Evolutionary conservation across 202 grass and related monocot genomes (phyloP).

Genomic region (Eragrostis tef): DNA sequence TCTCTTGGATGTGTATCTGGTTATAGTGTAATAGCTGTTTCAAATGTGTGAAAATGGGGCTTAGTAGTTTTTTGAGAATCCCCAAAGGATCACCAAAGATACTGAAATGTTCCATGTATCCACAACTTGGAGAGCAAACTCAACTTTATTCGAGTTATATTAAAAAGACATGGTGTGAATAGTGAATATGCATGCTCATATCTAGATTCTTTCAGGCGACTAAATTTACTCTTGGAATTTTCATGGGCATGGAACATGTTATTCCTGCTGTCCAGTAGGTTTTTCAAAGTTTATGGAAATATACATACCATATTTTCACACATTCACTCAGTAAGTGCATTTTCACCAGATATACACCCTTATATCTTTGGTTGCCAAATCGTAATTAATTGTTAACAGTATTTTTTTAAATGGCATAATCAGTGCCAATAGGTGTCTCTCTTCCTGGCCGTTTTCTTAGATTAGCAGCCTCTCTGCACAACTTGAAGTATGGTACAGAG

Average conservation of each 20-base stretch:
- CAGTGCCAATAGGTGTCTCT: not conserved
- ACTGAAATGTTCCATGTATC: not conserved
- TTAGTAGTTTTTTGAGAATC: not conserved
- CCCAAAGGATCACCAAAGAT: not conserved
- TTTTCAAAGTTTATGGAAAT: not conserved
- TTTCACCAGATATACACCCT: not conserved
- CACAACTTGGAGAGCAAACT: not conserved
- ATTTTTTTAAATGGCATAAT: not conserved
- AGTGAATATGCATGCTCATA: not conserved
- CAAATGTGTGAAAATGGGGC: not conserved
- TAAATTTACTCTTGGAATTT: not conserved
- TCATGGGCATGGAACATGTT: not conserved
- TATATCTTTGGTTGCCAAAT: not conserved
- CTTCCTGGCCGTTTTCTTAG: not conserved
- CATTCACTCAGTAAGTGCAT: not conserved
- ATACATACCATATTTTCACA: not conserved
- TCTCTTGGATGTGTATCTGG: not conserved
- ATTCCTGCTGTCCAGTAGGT: not conserved
- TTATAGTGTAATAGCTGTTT: not conserved
- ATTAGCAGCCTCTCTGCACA: not conserved
- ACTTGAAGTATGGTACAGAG: not conserved
- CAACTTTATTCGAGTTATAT: not conserved
- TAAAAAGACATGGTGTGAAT: not conserved
- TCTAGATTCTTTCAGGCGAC: not conserved
- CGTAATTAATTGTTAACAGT: slow-evolving; percentile 1